Percentiles rank a stretch among this genome's conserved stretches.
Conservation (phyloP, 2,329 filamentous ascomycete genomes). For the Cyclaneusma minus region DNA sequence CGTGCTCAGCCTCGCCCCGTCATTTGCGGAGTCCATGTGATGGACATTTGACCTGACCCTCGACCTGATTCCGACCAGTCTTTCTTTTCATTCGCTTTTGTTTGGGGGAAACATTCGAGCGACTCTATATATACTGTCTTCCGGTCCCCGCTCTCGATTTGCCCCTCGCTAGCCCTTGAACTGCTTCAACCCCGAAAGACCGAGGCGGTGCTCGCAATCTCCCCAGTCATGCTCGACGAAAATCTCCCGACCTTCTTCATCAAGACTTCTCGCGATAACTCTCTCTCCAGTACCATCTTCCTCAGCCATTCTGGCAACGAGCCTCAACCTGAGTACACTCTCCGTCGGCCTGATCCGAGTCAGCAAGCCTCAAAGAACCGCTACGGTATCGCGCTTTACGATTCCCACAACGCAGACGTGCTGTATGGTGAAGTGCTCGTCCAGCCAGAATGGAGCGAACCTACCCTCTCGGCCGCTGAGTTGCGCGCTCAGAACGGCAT, state of each 20-base stretch:
- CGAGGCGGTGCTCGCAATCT: too few species aligned
- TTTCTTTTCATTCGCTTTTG: too few species aligned
- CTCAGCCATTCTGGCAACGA: conserved; percentile 65
- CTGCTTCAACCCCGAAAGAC: conserved; percentile 12
- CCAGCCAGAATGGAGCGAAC: conserved; percentile 72
- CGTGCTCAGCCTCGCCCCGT: too few species aligned
- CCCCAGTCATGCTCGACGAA: conserved; percentile 96
- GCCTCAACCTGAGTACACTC: conserved; percentile 62
- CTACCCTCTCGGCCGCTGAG: conserved; percentile 67
- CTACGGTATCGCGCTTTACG: conserved; percentile 75
- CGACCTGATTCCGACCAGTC: too few species aligned
- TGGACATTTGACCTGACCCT: too few species aligned
- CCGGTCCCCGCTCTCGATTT: not conserved
- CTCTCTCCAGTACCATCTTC: conserved; percentile 37
- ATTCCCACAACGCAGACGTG: conserved; percentile 65
- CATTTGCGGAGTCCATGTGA: too few species aligned
- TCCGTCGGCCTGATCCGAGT: conserved; percentile 62
- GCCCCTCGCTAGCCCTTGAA: not conserved
- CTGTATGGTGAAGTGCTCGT: conserved; percentile 79
- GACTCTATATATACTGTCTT: not conserved
- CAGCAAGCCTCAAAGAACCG: conserved; percentile 57
- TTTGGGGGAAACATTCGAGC: too few species aligned
- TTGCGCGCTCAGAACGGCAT: conserved; percentile 54
- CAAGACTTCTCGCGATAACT: conserved; percentile 34
- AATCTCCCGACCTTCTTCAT: conserved; percentile 66